Conservation (phyloP, 176 grass and related monocot genomes). For the Oryza australiensis region DNA sequence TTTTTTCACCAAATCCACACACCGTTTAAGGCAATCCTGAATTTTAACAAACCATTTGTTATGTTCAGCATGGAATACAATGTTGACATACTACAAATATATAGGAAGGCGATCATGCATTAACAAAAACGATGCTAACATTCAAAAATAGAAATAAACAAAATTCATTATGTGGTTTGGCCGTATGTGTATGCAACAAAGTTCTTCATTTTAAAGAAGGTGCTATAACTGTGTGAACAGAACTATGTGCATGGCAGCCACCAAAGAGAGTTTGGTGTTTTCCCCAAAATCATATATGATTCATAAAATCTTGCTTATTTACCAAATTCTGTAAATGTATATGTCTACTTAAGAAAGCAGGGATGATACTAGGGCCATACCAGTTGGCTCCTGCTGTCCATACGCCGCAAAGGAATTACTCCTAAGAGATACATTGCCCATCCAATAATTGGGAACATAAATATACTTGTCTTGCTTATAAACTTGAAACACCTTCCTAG, state of each 20-base stretch:
- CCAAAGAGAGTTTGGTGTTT: neutral
- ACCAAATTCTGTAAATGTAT: neutral
- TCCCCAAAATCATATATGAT: neutral
- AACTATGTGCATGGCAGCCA: neutral
- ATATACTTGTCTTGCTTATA: slow-evolving; percentile 99
- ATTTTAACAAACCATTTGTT: slow-evolving; percentile 7
- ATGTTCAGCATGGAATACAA: neutral
- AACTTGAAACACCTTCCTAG: slow-evolving; percentile 89
- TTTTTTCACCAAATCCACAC: slow-evolving; percentile 70
- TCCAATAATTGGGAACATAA: slow-evolving; percentile 88
- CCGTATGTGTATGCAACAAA: neutral
- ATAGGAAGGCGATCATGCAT: neutral
- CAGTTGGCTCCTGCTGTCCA: slow-evolving; percentile 93
- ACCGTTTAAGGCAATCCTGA: slow-evolving; percentile 92
- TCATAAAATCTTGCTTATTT: neutral
- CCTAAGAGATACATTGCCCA: slow-evolving; percentile 98
- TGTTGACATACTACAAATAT: slow-evolving; percentile 15
- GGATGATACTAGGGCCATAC: slow-evolving; percentile 45
- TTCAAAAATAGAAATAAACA: slow-evolving; percentile 3
- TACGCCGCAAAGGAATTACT: slow-evolving; percentile 78
- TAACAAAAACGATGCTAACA: neutral
- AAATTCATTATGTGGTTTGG: neutral
- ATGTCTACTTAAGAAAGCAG: neutral
- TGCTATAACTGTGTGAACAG: neutral
- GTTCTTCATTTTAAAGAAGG: slow-evolving; percentile 5